Evolutionary conservation across 1,284 basidiomycete species (phyloP), one percentile per base, ranked within the genome.

Genomic region (Malassezia sympodialis): DNA sequence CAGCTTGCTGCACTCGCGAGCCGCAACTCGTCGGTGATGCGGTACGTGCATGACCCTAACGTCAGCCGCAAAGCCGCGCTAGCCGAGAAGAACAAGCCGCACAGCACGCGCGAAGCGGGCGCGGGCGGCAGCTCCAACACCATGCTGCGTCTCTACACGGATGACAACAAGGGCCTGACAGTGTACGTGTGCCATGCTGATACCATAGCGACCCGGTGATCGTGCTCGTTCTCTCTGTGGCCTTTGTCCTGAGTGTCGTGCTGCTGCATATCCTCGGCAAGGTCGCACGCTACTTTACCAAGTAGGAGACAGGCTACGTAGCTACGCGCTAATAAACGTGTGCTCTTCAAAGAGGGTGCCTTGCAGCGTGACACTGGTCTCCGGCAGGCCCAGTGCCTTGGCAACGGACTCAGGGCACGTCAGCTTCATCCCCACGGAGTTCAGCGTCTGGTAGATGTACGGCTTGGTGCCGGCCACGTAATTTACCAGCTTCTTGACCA

Each of bases 191-290:
- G n/a, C 5, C 14, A 1, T 15, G 14, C n/a, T 46, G 42, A 34
- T 19, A 32, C n/a, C 28, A 8, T 72, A 96, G 90, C 64, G 93
- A 98, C 78, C 93, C 93, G 6, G 96, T 91, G 78, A 91, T 96
- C 66, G 91, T 96, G 63, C 84, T 96, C 59, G 88, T 96, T 62
- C 84, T 98, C 39, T 94, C 93, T 23, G 83, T 98, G 59, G 90
- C 89, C 30, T 98, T 98, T 81, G 96, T 98, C 78, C 90, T 85
- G 55, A 94, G 90, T 56, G 96, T 98, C 75, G 96, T 98, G 82
- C 90, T 91, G 83, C 86, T 98, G 44, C 93, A 98, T 78, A 93
- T 98, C 76, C 86, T 90, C 53, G 90, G 89, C 69, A 96, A 96
- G 80, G 79, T 94, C 75, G 88, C 93, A 75, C 84, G 88, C 63